Evolutionary conservation across 768 basidiomycete species (phyloP).

Genomic region (Trametes cinnabarina): DNA sequence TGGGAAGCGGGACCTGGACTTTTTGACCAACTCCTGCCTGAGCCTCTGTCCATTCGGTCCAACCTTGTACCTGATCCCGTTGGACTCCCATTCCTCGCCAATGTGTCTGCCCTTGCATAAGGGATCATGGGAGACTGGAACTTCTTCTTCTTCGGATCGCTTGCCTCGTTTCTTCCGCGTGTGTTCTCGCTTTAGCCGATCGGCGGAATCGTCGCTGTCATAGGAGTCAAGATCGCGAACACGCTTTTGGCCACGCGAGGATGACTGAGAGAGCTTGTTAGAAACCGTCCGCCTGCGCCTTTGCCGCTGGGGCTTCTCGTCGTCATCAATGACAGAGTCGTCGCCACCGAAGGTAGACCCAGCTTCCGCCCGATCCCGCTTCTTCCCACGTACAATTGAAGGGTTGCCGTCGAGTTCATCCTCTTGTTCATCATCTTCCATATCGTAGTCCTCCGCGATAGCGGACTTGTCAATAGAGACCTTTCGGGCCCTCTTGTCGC

Average conservation of each 20-base stretch:
- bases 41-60: slow-evolving; percentile 67
- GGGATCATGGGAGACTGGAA: slow-evolving; percentile 47
- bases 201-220: slow-evolving; percentile 39
- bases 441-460: slow-evolving; percentile 5
- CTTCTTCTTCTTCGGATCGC: slow-evolving; percentile 39
- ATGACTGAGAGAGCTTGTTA: slow-evolving; percentile 50
- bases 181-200: slow-evolving; percentile 30
- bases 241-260: slow-evolving; percentile 61
- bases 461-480: slow-evolving; percentile 43
- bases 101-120: slow-evolving; percentile 57
- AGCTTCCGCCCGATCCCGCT: slow-evolving; percentile 73
- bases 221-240: slow-evolving; percentile 50
- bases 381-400: slow-evolving; percentile 46
- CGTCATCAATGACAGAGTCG: slow-evolving; percentile 38
- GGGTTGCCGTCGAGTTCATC: not conserved
- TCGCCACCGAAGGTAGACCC: slow-evolving; percentile 70
- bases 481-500: slow-evolving; percentile 58
- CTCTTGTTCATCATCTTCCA: slow-evolving; percentile 9
- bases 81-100: slow-evolving; percentile 76
- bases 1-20: slow-evolving; percentile 61
- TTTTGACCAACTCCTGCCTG: slow-evolving; percentile 69
- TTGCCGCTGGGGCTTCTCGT: slow-evolving; percentile 43
- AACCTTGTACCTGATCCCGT: slow-evolving; percentile 70
- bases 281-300: slow-evolving; percentile 52
- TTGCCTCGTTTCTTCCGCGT: slow-evolving; percentile 57